Percentiles rank a stretch among this genome's conserved stretches.
Evolutionary conservation across 441 rosid species (phyloP).

Genomic region (Pelargonium citronellum): DNA sequence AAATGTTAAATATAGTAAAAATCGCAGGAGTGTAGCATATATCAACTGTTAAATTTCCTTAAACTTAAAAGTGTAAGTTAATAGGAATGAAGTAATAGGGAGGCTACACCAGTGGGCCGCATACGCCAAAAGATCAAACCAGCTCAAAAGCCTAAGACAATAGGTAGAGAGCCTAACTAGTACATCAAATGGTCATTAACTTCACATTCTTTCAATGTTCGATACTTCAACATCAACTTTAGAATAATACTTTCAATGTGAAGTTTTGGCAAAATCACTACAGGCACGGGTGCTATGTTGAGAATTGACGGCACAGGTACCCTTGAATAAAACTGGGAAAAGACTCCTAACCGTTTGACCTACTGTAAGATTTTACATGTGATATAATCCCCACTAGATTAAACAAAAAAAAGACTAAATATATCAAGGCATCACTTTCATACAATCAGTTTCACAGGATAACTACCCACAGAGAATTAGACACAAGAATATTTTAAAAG

Average conservation of each 20-base stretch:
- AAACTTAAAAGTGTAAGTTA: no score
- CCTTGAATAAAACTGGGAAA: background rate
- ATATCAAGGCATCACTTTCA: background rate
- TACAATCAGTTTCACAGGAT: background rate
- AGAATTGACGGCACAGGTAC: background rate
- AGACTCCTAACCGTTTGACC: background rate
- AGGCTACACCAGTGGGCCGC: no score
- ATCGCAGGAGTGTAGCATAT: background rate
- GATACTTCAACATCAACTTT: background rate
- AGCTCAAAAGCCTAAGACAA: no score
- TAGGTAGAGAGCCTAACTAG: no score
- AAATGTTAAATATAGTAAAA: slow-evolving; percentile 1
- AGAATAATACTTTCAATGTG: background rate
- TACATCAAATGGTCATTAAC: no score
- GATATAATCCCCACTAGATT: background rate
- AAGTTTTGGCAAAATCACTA: background rate
- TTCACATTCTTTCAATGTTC: no score
- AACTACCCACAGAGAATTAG: background rate
- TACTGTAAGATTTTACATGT: background rate
- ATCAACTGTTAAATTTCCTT: background rate
- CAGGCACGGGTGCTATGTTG: background rate
- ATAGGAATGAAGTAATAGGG: no score
- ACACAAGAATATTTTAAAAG: background rate
- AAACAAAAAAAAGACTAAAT: background rate
- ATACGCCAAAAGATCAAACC: no score